phyloP scores from a whole-genome alignment of 2,329 filamentous ascomycete species.

The Phoma sp. region DNA sequence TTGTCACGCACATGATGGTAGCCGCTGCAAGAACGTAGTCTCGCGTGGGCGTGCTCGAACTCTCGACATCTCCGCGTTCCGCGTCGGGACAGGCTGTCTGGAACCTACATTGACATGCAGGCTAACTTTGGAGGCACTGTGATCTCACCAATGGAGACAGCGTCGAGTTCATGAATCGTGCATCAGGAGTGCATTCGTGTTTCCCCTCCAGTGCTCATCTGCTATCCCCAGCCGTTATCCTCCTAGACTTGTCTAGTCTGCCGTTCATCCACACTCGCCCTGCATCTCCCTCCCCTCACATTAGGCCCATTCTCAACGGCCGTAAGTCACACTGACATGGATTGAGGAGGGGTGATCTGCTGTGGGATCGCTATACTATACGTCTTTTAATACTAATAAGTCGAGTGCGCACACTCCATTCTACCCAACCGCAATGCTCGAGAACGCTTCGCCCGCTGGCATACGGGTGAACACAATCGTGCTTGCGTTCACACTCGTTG shows the following conservation, averaged over 20 bases:
- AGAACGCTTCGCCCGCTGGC: slow-evolving; percentile 35
- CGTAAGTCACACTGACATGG: slow-evolving; percentile 3
- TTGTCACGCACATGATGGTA: slow-evolving; percentile 28
- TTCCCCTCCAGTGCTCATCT: slow-evolving; percentile 7
- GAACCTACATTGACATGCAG: slow-evolving; percentile 22
- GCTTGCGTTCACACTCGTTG: slow-evolving; percentile 40
- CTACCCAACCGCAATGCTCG: slow-evolving; percentile 14
- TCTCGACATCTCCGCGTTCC: slow-evolving; percentile 22
- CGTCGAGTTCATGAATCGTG: slow-evolving; percentile 6
- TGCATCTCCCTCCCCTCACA: slow-evolving; percentile 6
- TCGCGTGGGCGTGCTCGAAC: slow-evolving; percentile 14
- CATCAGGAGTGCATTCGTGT: slow-evolving; percentile 6
- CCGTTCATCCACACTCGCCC: slow-evolving; percentile 6
- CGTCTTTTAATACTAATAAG: slow-evolving; percentile 9
- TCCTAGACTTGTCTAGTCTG: slow-evolving; percentile 11
- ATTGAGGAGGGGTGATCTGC: slow-evolving; percentile 15
- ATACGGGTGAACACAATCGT: slow-evolving; percentile 39
- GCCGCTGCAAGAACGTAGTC: slow-evolving; percentile 30
- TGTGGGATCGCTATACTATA: slow-evolving; percentile 15
- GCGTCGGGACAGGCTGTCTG: slow-evolving; percentile 21
- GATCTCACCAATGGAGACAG: slow-evolving; percentile 18
- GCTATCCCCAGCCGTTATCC: not conserved
- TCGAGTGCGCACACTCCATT: slow-evolving; percentile 3
- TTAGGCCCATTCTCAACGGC: slow-evolving; percentile 2
- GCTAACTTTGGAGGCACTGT: slow-evolving; percentile 9